phyloP scores from a whole-genome alignment of 148 eudicot species.

The Rhododendron molle region DNA sequence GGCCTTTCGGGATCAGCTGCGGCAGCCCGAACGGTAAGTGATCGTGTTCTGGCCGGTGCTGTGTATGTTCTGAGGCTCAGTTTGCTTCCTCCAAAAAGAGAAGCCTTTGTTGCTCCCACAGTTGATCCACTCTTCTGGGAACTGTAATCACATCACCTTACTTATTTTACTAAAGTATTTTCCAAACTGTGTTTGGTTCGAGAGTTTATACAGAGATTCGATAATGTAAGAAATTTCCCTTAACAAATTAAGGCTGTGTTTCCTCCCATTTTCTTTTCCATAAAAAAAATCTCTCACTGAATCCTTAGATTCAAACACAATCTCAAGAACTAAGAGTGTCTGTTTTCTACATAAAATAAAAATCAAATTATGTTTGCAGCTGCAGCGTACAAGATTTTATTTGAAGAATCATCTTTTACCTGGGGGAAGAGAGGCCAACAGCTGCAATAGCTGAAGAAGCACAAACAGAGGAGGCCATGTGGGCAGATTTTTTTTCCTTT shows the following conservation, averaged over 20 bases:
- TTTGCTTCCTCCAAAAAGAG: constrained; percentile 70
- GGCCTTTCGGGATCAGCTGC: constrained; percentile 91
- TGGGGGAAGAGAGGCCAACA: constrained; percentile 69
- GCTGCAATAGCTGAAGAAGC: constrained; percentile 91
- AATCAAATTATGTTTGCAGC: neutral
- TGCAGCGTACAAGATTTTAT: neutral
- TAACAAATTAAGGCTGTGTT: neutral
- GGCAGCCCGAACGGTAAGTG: constrained; percentile 37
- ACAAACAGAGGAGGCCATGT: constrained; percentile 86
- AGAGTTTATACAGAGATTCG: neutral
- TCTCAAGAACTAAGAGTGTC: too few species aligned
- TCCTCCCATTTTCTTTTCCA: neutral
- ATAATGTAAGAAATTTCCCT: neutral
- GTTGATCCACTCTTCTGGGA: constrained; percentile 62
- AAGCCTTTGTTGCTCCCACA: constrained; percentile 68
- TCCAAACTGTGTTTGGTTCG: neutral
- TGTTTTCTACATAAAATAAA: too few species aligned
- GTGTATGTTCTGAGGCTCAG: constrained; percentile 48
- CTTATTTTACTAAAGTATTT: neutral
- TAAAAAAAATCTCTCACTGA: neutral
- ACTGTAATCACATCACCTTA: constrained; percentile 29
- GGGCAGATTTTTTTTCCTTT: neutral
- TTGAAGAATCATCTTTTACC: constrained; percentile 37
- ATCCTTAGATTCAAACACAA: neutral
- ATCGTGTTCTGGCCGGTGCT: constrained; percentile 29